These are phyloP conservation scores for Crepidotus variabilis DNA, from an alignment of 768 basidiomycete genomes.

Conservation along the genomic window DNA sequence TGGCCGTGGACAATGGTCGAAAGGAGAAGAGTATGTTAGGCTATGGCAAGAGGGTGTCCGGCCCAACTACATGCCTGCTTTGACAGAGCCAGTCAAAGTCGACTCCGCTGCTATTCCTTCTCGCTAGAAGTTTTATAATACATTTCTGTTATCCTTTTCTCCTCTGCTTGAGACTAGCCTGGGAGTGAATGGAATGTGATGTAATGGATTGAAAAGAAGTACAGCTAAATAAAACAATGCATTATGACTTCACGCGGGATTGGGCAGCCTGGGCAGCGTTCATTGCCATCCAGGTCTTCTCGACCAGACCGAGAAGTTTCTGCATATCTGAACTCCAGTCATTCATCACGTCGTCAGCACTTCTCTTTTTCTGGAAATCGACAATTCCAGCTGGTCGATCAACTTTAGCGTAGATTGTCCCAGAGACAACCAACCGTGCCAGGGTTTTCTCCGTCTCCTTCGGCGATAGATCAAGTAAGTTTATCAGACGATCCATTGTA, in stretches of 20 bases:
- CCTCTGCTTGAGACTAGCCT: no score
- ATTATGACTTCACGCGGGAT: slow-evolving; percentile 46
- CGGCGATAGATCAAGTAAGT: slow-evolving; percentile 80
- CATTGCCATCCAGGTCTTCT: slow-evolving; percentile 99
- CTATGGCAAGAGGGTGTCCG: slow-evolving; percentile 69
- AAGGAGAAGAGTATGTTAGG: slow-evolving; percentile 67
- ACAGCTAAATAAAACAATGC: neutral
- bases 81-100: slow-evolving; percentile 42
- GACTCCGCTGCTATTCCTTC: no score
- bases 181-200: no score
- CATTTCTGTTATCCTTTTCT: no score
- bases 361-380: slow-evolving; percentile 78
- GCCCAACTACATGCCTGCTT: slow-evolving; percentile 58
- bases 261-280: slow-evolving; percentile 87
- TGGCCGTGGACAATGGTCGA: slow-evolving; percentile 58
- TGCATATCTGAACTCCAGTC: slow-evolving; percentile 98
- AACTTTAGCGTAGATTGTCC: slow-evolving; percentile 89
- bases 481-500: slow-evolving; percentile 74
- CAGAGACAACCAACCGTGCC: slow-evolving; percentile 85
- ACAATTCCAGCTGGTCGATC: slow-evolving; percentile 91
- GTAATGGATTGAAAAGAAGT: neutral
- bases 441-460: slow-evolving; percentile 87
- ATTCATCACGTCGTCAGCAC: slow-evolving; percentile 92
- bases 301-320: slow-evolving; percentile 83
- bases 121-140: no score